Conservation (phyloP, 1,139 yeast genomes). For the Martiniozyma asiatica region DNA sequence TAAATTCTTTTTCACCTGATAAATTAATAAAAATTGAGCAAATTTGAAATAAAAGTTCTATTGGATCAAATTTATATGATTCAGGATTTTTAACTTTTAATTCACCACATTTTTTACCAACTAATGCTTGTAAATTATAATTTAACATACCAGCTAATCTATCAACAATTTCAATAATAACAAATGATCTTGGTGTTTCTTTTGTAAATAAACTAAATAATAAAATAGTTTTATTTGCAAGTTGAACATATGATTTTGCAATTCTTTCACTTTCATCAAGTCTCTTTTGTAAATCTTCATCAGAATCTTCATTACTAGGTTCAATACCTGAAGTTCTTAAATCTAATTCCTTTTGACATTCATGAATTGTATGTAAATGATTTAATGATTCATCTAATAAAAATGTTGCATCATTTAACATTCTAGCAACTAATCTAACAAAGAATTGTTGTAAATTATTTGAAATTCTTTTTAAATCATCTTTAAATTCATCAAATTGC, state of each 20-base stretch:
- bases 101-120: conserved; percentile 88
- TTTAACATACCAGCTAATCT: conserved; percentile 92
- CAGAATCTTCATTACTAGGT: conserved; percentile 39
- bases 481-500: conserved; percentile 57
- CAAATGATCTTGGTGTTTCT: conserved; percentile 80
- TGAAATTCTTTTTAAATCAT: conserved; percentile 60
- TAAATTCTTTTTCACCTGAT: conserved; percentile 49
- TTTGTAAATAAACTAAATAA: conserved; percentile 72
- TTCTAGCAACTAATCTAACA: conserved; percentile 82
- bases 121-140: conserved; percentile 79
- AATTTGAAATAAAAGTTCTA: conserved; percentile 52
- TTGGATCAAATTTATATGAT: conserved; percentile 75
- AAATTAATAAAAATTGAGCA: conserved; percentile 70
- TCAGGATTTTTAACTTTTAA: conserved; percentile 79
- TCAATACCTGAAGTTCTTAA: conserved; percentile 30
- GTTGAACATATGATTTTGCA: conserved; percentile 72
- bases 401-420: conserved; percentile 89
- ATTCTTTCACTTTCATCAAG: conserved; percentile 56
- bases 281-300: conserved; percentile 48
- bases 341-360: conserved; percentile 48
- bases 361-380: conserved; percentile 67
- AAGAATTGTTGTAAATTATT: conserved; percentile 64
- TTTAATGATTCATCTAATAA: conserved; percentile 83
- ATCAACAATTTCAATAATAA: conserved; percentile 82
- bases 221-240: conserved; percentile 73